phyloP scores from a whole-genome alignment of 768 basidiomycete genomes.

The Mycena indigotica region DNA sequence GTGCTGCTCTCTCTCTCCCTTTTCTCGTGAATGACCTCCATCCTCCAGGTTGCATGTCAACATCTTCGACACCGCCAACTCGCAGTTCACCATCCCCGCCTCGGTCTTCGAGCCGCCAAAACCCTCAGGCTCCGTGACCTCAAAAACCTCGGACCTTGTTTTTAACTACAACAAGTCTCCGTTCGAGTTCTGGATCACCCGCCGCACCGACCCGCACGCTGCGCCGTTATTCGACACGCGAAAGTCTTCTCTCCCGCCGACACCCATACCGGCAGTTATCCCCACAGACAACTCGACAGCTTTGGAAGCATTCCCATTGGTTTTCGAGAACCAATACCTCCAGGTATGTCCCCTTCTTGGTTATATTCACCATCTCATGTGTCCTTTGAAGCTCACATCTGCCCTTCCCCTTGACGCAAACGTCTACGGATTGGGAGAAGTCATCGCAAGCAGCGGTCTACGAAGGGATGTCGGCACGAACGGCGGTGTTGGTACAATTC shows the following conservation, averaged over 20 bases:
- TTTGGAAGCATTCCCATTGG: constrained; percentile 64
- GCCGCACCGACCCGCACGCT: constrained; percentile 56
- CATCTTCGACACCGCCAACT: constrained; percentile 59
- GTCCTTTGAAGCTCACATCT: constrained; percentile 52
- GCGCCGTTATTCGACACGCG: constrained; percentile 74
- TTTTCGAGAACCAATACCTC: constrained; percentile 82
- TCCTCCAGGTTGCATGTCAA: constrained; percentile 62
- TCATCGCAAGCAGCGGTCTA: constrained; percentile 68
- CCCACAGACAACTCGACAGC: constrained; percentile 52
- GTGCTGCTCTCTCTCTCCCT: background rate
- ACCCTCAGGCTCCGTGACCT: constrained; percentile 17
- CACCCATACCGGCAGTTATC: constrained; percentile 61
- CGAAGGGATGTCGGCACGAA: constrained; percentile 57
- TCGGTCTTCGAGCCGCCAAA: constrained; percentile 35
- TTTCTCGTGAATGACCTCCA: background rate
- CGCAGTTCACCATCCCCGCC: constrained; percentile 69
- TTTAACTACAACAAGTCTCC: constrained; percentile 69
- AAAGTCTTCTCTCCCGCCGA: constrained; percentile 56
- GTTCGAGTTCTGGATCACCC: constrained; percentile 82
- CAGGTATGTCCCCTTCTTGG: constrained; percentile 44
- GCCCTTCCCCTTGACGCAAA: constrained; percentile 68
- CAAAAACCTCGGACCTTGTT: constrained; percentile 58
- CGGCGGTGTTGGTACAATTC: constrained; percentile 56
- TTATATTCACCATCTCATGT: background rate
- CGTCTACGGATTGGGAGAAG: constrained; percentile 79